A percentile compares a stretch with the other conserved stretches of the same genome.
phyloP scores from a whole-genome alignment of 2,329 filamentous ascomycete genomes.

The Colletotrichum sp. region DNA sequence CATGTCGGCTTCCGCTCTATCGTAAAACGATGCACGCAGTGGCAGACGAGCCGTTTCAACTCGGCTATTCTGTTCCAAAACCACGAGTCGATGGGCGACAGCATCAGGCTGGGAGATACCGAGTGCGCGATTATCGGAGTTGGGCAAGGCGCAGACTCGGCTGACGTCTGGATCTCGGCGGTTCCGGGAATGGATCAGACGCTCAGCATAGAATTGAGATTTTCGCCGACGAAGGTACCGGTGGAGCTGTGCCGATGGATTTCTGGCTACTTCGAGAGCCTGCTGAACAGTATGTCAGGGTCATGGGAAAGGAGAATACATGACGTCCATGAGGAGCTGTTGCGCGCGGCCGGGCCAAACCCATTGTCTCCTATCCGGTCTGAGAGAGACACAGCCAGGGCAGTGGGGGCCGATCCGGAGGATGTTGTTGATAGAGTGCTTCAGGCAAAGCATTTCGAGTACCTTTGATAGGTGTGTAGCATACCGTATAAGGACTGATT shows the following conservation, averaged over 20 bases:
- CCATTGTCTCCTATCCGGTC: neutral
- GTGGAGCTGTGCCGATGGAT: neutral
- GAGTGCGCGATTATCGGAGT: neutral
- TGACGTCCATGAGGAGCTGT: neutral
- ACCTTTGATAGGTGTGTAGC: neutral
- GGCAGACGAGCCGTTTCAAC: neutral
- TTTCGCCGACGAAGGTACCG: rapidly evolving
- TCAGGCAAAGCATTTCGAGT: neutral
- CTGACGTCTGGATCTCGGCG: neutral
- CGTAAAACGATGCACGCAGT: neutral
- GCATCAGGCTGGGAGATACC: neutral
- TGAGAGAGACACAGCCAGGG: neutral
- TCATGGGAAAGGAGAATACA: neutral
- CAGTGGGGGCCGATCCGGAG: neutral
- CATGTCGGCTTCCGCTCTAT: neutral
- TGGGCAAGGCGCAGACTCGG: neutral
- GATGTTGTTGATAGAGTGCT: neutral
- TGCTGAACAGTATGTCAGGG: neutral
- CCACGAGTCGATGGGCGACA: neutral
- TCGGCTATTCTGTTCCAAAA: neutral
- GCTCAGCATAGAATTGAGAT: neutral
- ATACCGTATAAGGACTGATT: neutral
- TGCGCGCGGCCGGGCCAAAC: neutral
- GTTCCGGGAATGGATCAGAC: neutral
- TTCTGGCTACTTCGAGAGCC: neutral